Percentiles rank a stretch among this genome's conserved stretches.
Conservation (phyloP, 208 protist genomes). For the Acanthamoeba triangularis region DNA sequence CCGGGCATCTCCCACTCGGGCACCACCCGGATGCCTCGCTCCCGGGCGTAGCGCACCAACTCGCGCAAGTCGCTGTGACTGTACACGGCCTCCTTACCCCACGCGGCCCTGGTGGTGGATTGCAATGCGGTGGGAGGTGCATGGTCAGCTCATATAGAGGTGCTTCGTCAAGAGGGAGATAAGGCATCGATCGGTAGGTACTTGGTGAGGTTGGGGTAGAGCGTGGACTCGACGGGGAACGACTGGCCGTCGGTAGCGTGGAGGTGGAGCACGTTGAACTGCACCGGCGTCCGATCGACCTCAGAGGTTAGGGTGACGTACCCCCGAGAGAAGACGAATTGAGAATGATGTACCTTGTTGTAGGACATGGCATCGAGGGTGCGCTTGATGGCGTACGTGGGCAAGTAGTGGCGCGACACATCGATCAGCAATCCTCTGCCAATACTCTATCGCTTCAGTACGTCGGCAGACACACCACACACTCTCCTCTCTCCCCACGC, state of each 20-base stretch:
- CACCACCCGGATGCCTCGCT: background rate
- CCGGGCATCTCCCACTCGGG: slow-evolving; percentile 50
- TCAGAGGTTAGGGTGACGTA: background rate
- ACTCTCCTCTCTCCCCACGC: background rate
- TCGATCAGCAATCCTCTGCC: slow-evolving; percentile 11
- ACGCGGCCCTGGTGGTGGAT: background rate
- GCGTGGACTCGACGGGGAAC: background rate
- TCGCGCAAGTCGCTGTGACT: background rate
- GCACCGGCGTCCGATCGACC: background rate
- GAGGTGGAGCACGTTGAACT: slow-evolving; percentile 49
- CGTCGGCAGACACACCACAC: background rate
- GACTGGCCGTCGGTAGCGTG: slow-evolving; percentile 55
- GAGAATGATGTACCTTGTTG: background rate
- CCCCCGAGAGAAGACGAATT: background rate
- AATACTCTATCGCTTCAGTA: background rate
- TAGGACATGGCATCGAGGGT: slow-evolving; percentile 59
- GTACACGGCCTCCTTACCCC: background rate
- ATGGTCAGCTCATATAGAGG: background rate
- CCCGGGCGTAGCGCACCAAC: background rate
- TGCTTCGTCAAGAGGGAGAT: background rate
- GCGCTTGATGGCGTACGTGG: background rate
- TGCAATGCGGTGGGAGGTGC: background rate
- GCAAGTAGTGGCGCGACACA: slow-evolving; percentile 31
- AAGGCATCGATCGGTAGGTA: background rate
- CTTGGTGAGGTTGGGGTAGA: slow-evolving; percentile 5